Percentiles rank a stretch among this genome's conserved stretches.
phyloP scores from a whole-genome alignment of 1,284 basidiomycete genomes.

The Fomes fomentarius region DNA sequence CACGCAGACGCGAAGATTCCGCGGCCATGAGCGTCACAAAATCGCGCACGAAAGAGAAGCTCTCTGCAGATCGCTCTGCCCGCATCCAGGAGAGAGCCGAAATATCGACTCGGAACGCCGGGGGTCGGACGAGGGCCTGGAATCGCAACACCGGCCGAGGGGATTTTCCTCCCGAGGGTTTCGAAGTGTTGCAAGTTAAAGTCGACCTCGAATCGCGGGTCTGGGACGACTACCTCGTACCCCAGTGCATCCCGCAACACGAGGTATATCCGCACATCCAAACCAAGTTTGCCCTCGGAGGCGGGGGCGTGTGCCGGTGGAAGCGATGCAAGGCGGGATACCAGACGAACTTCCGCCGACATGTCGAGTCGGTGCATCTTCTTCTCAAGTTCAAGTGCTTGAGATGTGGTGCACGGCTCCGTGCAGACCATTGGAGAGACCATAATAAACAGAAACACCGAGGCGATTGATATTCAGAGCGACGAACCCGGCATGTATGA shows the following conservation, averaged over 20 bases:
- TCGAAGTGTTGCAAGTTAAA: background rate
- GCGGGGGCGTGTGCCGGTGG: background rate
- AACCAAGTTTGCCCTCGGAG: no score
- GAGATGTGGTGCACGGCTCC: background rate
- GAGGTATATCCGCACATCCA: background rate
- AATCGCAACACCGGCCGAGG: no score
- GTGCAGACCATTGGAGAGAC: background rate
- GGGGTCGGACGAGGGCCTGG: no score
- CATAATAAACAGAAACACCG: no score
- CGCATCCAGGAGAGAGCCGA: no score
- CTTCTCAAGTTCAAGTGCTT: background rate
- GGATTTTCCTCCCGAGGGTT: background rate
- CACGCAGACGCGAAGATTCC: no score
- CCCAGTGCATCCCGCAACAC: background rate
- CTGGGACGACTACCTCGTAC: background rate
- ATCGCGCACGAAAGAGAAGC: background rate
- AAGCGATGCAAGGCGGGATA: background rate
- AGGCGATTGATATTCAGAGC: no score
- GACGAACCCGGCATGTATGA: no score
- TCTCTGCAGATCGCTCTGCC: no score
- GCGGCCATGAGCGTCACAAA: no score
- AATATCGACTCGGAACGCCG: no score
- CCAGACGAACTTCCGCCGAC: background rate
- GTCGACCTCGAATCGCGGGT: background rate
- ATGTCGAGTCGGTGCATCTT: constrained; percentile 6